Evolutionary conservation across 176 grass and related monocot species (phyloP).

Genomic region (Phoenix roebelenii): DNA sequence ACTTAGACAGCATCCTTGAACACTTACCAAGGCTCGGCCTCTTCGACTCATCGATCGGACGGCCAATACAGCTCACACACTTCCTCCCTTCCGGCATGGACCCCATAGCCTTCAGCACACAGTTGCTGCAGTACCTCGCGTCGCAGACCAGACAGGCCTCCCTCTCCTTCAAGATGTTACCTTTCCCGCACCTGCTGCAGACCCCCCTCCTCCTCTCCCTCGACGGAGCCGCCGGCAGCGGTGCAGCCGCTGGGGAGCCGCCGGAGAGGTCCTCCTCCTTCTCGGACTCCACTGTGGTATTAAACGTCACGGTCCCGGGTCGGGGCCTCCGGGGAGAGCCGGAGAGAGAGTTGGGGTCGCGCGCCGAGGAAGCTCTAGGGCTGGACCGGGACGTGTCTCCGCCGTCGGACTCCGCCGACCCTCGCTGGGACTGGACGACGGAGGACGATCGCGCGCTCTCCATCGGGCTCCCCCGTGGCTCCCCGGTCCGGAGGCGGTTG

Average conservation of each 20-base stretch:
- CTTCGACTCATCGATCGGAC: conserved; percentile 16
- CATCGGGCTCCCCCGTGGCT: background rate
- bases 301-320: background rate
- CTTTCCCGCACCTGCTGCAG: conserved; percentile 20
- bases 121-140: conserved; percentile 24
- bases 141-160: conserved; percentile 25
- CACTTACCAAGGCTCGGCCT: conserved; percentile 15
- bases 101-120: conserved; percentile 23
- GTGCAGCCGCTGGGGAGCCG: background rate
- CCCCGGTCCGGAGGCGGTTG: background rate
- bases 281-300: background rate
- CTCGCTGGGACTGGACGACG: background rate
- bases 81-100: conserved; percentile 29
- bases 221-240: background rate
- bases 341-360: conserved; percentile 3
- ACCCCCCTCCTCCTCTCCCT: conserved; percentile 15
- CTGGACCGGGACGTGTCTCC: background rate
- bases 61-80: conserved; percentile 23
- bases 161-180: conserved; percentile 20
- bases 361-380: conserved; percentile 16
- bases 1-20: conserved; percentile 17
- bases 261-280: background rate
- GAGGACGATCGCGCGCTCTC: conserved; percentile 13
- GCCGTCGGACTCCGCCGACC: conserved; percentile 8
- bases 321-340: background rate